phyloP scores from a whole-genome alignment of 2,329 filamentous ascomycete genomes.

The Blastomyces gilchristii region DNA sequence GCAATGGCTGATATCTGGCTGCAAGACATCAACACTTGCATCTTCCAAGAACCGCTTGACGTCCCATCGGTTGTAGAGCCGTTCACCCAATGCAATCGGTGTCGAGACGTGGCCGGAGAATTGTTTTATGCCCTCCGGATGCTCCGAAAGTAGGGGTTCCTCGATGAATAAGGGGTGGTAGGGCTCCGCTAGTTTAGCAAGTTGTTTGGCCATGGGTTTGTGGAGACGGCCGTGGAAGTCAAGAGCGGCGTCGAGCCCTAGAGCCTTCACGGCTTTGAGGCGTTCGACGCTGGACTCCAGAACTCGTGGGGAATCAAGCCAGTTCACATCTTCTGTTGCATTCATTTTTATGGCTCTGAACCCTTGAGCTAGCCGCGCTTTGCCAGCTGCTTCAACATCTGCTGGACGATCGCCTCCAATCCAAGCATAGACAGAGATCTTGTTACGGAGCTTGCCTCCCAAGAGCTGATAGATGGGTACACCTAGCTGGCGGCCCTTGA shows the following conservation, averaged over 20 bases:
- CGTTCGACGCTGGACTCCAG: constrained; percentile 56
- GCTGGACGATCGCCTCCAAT: constrained; percentile 63
- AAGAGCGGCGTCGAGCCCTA: constrained; percentile 62
- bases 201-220: constrained; percentile 71
- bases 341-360: constrained; percentile 60
- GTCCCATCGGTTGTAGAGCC: constrained; percentile 63
- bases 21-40: constrained; percentile 58
- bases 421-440: constrained; percentile 65
- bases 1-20: constrained; percentile 61
- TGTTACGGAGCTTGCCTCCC: constrained; percentile 60
- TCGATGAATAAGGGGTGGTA: constrained; percentile 65
- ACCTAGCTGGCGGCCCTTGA: constrained; percentile 55
- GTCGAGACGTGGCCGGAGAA: constrained; percentile 47
- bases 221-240: constrained; percentile 72
- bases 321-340: constrained; percentile 63
- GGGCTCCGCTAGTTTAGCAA: constrained; percentile 56
- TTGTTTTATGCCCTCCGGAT: constrained; percentile 55
- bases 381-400: constrained; percentile 55
- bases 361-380: constrained; percentile 32
- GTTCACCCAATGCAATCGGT: constrained; percentile 63
- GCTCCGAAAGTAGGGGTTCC: constrained; percentile 61
- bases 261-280: constrained; percentile 55
- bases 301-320: constrained; percentile 60
- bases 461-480: constrained; percentile 65
- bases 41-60: constrained; percentile 61